A percentile compares a stretch with the other conserved stretches of the same genome.
Evolutionary conservation across 768 basidiomycete species (phyloP).

Genomic region (Leucosporidium creatinivorum): DNA sequence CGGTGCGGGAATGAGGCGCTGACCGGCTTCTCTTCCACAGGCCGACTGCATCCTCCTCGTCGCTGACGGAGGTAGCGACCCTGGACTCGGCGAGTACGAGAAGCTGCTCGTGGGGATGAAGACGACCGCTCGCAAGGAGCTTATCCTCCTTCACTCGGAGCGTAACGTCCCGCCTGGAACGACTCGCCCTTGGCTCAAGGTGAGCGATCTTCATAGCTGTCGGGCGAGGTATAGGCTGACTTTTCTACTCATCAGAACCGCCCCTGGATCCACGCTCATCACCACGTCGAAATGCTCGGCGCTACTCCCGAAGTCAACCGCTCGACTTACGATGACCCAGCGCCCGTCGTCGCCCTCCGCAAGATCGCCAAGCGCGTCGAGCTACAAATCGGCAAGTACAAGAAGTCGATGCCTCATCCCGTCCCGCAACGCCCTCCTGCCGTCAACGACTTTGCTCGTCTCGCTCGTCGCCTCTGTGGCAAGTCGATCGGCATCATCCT

Average conservation of each 20-base stretch:
- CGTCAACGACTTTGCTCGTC: slow-evolving; percentile 83
- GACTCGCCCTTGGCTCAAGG: slow-evolving; percentile 93
- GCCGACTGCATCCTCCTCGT: slow-evolving; percentile 92
- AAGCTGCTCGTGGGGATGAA: slow-evolving; percentile 87
- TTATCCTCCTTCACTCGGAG: slow-evolving; percentile 87
- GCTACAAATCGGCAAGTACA: slow-evolving; percentile 77
- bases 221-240: background rate
- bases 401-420: slow-evolving; percentile 53
- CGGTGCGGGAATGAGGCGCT: background rate
- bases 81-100: slow-evolving; percentile 83
- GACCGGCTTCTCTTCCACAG: slow-evolving; percentile 41
- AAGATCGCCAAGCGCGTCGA: slow-evolving; percentile 90
- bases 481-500: slow-evolving; percentile 88
- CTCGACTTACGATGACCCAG: slow-evolving; percentile 49
- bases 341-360: slow-evolving; percentile 60
- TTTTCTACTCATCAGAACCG: slow-evolving; percentile 56
- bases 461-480: slow-evolving; percentile 85
- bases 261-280: slow-evolving; percentile 92
- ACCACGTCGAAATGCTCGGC: slow-evolving; percentile 68
- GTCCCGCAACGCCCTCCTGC: slow-evolving; percentile 45
- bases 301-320: slow-evolving; percentile 55
- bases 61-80: slow-evolving; percentile 85
- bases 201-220: slow-evolving; percentile 39
- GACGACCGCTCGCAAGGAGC: slow-evolving; percentile 95
- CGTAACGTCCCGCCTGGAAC: slow-evolving; percentile 80